Evolutionary conservation across 345 rosid genomes (phyloP).

Genomic region (Stellera chamaejasme): DNA sequence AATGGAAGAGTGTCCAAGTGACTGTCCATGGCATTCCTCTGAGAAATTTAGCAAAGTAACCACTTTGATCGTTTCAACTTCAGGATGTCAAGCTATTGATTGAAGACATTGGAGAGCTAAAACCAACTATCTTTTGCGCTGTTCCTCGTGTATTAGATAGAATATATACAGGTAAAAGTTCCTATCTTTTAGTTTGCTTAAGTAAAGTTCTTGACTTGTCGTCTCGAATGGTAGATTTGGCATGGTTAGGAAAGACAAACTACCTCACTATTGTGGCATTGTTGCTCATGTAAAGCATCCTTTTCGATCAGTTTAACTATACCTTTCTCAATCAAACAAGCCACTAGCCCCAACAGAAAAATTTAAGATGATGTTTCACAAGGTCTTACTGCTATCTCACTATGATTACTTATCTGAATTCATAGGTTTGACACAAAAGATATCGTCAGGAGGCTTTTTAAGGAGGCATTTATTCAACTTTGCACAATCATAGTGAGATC

Average conservation of each 20-base stretch:
- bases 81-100: conserved; percentile 88
- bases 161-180: conserved; percentile 56
- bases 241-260: too few species aligned
- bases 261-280: too few species aligned
- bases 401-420: not conserved
- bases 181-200: not conserved
- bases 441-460: conserved; percentile 56
- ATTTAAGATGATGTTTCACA: too few species aligned
- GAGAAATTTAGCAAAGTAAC: conserved; percentile 4
- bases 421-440: conserved; percentile 80
- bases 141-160: conserved; percentile 96
- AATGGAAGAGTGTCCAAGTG: too few species aligned
- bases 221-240: too few species aligned
- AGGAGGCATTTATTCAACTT: conserved; percentile 54
- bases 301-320: too few species aligned
- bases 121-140: conserved; percentile 89
- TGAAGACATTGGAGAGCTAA: conserved; percentile 84
- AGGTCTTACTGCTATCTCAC: too few species aligned
- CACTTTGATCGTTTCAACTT: conserved; percentile 11
- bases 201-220: too few species aligned
- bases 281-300: too few species aligned
- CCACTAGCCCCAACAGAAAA: too few species aligned
- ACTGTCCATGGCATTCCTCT: too few species aligned
- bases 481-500: conserved; percentile 70
- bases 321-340: too few species aligned